These are phyloP conservation scores for Nemania sp. DNA, from an alignment of 2,329 filamentous ascomycete species.

Conservation along the genomic window DNA sequence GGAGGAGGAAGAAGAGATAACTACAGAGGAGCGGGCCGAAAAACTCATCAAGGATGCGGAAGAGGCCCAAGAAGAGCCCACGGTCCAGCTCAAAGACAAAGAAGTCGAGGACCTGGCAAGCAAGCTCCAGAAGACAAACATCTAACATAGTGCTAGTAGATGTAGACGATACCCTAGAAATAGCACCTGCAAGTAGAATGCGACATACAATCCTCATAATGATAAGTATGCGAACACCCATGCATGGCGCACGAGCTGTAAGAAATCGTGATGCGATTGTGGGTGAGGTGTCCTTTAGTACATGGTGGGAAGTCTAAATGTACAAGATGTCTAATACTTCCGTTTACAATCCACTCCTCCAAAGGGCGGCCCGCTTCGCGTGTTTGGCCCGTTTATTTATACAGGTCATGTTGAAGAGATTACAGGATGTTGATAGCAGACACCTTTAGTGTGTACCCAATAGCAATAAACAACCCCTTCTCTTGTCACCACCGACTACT, in stretches of 20 bases:
- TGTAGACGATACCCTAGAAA: constrained; percentile 36
- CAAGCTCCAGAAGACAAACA: constrained; percentile 77
- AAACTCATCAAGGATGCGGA: constrained; percentile 77
- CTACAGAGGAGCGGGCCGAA: constrained; percentile 74
- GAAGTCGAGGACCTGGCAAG: constrained; percentile 85
- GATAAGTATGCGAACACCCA: neutral
- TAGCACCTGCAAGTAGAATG: constrained; percentile 17
- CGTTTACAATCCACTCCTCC: constrained; percentile 25
- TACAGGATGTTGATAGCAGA: constrained; percentile 27
- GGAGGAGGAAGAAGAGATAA: constrained; percentile 73
- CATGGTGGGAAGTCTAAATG: constrained; percentile 33
- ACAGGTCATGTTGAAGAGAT: constrained; percentile 29
- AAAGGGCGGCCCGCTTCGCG: constrained; percentile 11
- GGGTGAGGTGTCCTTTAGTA: constrained; percentile 23
- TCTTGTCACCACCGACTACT: neutral
- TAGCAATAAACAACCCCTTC: constrained; percentile 9
- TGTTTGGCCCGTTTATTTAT: constrained; percentile 30
- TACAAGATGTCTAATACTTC: constrained; percentile 36
- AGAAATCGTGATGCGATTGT: constrained; percentile 28
- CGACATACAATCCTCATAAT: constrained; percentile 1
- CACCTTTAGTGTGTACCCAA: constrained; percentile 18
- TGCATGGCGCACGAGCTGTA: neutral
- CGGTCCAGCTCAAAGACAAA: constrained; percentile 76
- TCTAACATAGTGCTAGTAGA: constrained; percentile 54
- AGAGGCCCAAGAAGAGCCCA: constrained; percentile 78